Evolutionary conservation across 768 basidiomycete genomes (phyloP).

Genomic region (Trametes sanguinea): DNA sequence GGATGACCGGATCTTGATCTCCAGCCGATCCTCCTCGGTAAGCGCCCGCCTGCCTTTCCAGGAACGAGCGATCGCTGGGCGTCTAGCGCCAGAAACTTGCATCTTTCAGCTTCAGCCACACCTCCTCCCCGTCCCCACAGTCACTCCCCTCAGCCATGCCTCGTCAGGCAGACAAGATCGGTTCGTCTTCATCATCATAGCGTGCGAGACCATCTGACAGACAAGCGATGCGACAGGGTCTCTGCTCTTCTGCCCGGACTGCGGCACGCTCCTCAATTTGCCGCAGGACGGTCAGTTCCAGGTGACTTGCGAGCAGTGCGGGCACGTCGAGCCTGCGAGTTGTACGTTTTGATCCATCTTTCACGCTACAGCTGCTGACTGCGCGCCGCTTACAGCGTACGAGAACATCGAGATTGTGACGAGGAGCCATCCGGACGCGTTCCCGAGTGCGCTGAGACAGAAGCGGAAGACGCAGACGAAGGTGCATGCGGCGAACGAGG

Average conservation of each 20-base stretch:
- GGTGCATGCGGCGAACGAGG: slow-evolving; percentile 66
- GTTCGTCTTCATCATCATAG: slow-evolving; percentile 31
- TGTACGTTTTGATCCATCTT: slow-evolving; percentile 55
- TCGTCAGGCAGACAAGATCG: slow-evolving; percentile 49
- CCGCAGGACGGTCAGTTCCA: slow-evolving; percentile 72
- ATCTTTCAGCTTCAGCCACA: slow-evolving; percentile 7
- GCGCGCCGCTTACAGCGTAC: slow-evolving; percentile 59
- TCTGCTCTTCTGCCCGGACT: slow-evolving; percentile 90
- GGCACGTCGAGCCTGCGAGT: slow-evolving; percentile 80
- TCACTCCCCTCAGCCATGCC: slow-evolving; percentile 17
- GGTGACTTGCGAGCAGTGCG: slow-evolving; percentile 90
- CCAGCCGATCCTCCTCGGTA: neutral
- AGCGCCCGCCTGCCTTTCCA: neutral
- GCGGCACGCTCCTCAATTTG: slow-evolving; percentile 84
- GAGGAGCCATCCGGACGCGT: slow-evolving; percentile 90
- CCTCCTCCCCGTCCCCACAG: neutral
- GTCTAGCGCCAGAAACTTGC: slow-evolving; percentile 8
- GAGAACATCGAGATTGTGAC: slow-evolving; percentile 91
- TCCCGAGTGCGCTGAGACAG: slow-evolving; percentile 85
- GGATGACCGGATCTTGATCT: slow-evolving; percentile 25
- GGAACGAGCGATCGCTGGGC: slow-evolving; percentile 5
- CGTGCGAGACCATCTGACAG: too few species aligned
- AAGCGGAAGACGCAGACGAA: slow-evolving; percentile 90
- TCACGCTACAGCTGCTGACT: neutral
- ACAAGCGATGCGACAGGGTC: slow-evolving; percentile 57